Base-by-base conservation (phyloP, 352 stramenopile genomes). In the Phytophthora syringae region DNA sequence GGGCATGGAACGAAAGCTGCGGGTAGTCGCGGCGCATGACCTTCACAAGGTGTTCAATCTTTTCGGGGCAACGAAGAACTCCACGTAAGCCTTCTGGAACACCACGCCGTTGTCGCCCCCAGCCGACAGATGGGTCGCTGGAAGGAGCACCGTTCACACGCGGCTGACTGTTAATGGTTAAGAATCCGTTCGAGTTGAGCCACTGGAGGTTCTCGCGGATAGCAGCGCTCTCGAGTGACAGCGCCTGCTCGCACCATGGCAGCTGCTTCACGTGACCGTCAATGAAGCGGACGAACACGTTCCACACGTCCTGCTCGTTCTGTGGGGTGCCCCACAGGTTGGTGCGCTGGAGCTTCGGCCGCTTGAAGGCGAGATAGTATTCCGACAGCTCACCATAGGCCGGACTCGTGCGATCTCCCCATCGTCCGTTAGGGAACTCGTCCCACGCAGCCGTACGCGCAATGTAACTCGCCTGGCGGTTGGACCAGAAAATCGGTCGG, bases 61-160 rank as follows among this genome's bases (percentile, higher is more conserved):
- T 81, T 13, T 73, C 71, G 20, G 96, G 27, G 88, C 95, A 22
- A 92, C 88, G 74, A 99, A 99, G 76, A 97, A 99, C 80, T 99
- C 97, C 52, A 98, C 92, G 79, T 99, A 99, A 7, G 95, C 97
- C 84, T 99, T 99, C 82, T 99, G 97, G 82, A 99, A 99, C 25
- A 99, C 96, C 52, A 96, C 90, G 21, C 97, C 97, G 51, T 96
- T 88, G 47, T 89, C 77, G 15, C 95, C 94, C 97, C 97, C 97
- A 99, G 32, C 97, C 97, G 71, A 99, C 97, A 28, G 76, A 80
- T 39, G 83, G 74, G 34, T 99, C 87, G 21, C 80, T 88, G 21
- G 92, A 98, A 20, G 83, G 76, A 60, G 78, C 89, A 21, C 91
- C 97, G 82, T 99, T 99, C 42, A 96, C 87, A 11, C 80, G 73